Conservation (phyloP, 1,284 basidiomycete species). For the Marasmius oreades region DNA sequence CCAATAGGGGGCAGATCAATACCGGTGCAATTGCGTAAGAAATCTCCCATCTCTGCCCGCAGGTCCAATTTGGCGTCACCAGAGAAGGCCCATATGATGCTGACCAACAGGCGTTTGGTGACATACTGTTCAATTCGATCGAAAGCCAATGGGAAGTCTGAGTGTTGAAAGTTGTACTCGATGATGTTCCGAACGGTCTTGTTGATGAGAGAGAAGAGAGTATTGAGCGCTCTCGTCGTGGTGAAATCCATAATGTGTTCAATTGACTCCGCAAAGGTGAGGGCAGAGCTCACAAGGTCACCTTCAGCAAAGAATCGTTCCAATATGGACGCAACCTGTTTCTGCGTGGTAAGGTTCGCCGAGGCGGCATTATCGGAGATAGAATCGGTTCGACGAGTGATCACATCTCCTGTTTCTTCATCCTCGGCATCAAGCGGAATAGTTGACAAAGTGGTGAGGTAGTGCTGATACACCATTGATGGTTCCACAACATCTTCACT, state of each 20-base stretch:
- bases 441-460: slow-evolving; percentile 76
- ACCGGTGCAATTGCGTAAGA: slow-evolving; percentile 80
- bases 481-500: slow-evolving; percentile 93
- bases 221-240: slow-evolving; percentile 85
- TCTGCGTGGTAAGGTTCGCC: slow-evolving; percentile 75
- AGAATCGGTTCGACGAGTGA: slow-evolving; percentile 57
- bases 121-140: slow-evolving; percentile 92
- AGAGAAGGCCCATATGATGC: slow-evolving; percentile 96
- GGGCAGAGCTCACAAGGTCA: slow-evolving; percentile 78
- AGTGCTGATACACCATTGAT: slow-evolving; percentile 89
- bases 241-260: slow-evolving; percentile 99
- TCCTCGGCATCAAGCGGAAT: slow-evolving; percentile 89
- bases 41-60: slow-evolving; percentile 89
- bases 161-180: slow-evolving; percentile 93
- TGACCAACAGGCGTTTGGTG: slow-evolving; percentile 86
- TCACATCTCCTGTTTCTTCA: slow-evolving; percentile 70
- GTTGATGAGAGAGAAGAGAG: slow-evolving; percentile 96
- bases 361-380: slow-evolving; percentile 51
- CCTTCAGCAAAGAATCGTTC: slow-evolving; percentile 82
- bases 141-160: slow-evolving; percentile 86
- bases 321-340: slow-evolving; percentile 74
- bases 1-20: slow-evolving; percentile 82
- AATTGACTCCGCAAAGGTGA: slow-evolving; percentile 77
- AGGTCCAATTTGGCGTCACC: slow-evolving; percentile 92
- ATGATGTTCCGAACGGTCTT: slow-evolving; percentile 92